Percentiles rank a stretch among this genome's conserved stretches.
phyloP scores from a whole-genome alignment of 2,329 filamentous ascomycete genomes.

The Fusarium foetens region DNA sequence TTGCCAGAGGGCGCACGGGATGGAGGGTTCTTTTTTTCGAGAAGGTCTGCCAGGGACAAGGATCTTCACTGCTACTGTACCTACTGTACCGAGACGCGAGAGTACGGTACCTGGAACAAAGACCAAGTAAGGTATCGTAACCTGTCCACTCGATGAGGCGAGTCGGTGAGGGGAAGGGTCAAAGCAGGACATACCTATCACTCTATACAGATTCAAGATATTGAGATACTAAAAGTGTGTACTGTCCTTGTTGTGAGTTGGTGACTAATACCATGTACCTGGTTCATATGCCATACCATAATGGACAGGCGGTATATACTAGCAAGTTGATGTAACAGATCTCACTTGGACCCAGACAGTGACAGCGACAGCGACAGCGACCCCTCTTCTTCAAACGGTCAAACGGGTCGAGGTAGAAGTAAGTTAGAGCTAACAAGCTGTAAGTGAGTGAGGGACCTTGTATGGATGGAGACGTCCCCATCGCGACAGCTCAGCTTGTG shows the following conservation, averaged over 20 bases:
- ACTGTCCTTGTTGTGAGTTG: neutral
- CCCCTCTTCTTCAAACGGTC: constrained; percentile 5
- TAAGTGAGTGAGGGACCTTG: neutral
- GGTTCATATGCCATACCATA: neutral
- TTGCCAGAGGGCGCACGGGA: constrained; percentile 16
- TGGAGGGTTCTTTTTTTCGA: constrained; percentile 38
- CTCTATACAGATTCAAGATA: neutral
- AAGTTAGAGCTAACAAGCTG: neutral
- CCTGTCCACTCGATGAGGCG: constrained; percentile 21
- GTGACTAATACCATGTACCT: neutral
- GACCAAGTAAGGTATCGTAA: neutral
- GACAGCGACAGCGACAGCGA: neutral
- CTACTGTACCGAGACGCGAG: neutral
- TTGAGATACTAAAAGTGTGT: neutral
- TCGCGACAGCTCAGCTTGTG: constrained; percentile 9
- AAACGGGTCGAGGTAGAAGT: neutral
- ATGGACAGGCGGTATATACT: constrained; percentile 1
- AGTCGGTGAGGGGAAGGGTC: constrained; percentile 28
- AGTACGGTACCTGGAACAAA: neutral
- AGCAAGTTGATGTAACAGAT: neutral
- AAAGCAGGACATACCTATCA: neutral
- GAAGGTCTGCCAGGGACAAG: constrained; percentile 29
- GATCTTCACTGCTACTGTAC: constrained; percentile 8
- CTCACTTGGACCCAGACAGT: neutral
- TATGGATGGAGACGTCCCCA: neutral